Conservation (phyloP, 2,329 filamentous ascomycete species). For the Beauveria varroae region DNA sequence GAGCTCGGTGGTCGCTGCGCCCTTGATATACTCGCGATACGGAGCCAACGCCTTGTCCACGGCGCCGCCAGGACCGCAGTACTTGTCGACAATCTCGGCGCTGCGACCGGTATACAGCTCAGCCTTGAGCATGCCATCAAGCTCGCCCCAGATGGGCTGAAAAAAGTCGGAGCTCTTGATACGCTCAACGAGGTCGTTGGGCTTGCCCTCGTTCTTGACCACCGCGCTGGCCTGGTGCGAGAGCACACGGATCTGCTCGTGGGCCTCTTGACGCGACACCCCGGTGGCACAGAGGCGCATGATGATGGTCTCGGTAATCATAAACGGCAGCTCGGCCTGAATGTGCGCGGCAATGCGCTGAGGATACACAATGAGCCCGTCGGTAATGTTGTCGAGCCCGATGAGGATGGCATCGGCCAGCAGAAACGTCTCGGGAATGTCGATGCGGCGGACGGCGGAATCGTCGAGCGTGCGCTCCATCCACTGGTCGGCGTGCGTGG, state of each 20-base stretch:
- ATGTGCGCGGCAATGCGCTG: slow-evolving; percentile 60
- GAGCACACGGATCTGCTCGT: slow-evolving; percentile 80
- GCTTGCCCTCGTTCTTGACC: slow-evolving; percentile 51
- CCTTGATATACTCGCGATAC: slow-evolving; percentile 29
- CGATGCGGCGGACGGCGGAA: slow-evolving; percentile 58
- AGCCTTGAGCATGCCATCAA: slow-evolving; percentile 61
- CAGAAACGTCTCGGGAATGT: slow-evolving; percentile 60
- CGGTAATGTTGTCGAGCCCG: slow-evolving; percentile 58
- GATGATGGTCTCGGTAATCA: slow-evolving; percentile 62
- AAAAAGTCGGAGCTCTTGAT: slow-evolving; percentile 71
- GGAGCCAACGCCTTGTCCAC: slow-evolving; percentile 31
- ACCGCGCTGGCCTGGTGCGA: slow-evolving; percentile 66
- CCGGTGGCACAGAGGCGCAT: slow-evolving; percentile 71
- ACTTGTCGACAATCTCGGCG: slow-evolving; percentile 37
- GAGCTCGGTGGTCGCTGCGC: slow-evolving; percentile 28
- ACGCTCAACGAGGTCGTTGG: slow-evolving; percentile 75
- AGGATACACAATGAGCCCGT: slow-evolving; percentile 72
- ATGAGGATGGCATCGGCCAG: slow-evolving; percentile 62
- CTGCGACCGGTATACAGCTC: slow-evolving; percentile 43
- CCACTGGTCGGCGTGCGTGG: slow-evolving; percentile 27
- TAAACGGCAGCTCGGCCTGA: slow-evolving; percentile 76
- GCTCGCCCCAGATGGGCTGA: slow-evolving; percentile 58
- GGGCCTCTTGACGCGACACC: slow-evolving; percentile 68
- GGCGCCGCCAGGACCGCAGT: slow-evolving; percentile 31
- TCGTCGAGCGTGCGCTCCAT: slow-evolving; percentile 73